These are phyloP conservation scores for Clitocybe nebularis DNA, from an alignment of 1,284 basidiomycete genomes.

Conservation along the genomic window DNA sequence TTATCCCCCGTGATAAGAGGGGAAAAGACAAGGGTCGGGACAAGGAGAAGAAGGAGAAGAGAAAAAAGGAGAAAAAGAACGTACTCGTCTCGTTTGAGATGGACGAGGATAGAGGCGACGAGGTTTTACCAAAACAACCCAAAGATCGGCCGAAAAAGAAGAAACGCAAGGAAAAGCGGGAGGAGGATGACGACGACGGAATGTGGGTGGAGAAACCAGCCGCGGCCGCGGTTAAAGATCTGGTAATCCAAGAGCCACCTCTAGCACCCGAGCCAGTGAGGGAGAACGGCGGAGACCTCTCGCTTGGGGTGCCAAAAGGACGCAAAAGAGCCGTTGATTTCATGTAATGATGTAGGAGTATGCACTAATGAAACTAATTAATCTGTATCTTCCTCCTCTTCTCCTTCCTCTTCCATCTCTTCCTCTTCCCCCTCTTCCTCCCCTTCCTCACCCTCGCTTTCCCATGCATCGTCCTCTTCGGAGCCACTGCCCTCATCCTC, in stretches of 20 bases:
- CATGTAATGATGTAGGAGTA: too few species aligned
- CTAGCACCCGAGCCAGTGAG: not conserved
- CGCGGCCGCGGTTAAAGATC: constrained; percentile 36
- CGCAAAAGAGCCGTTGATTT: constrained; percentile 69
- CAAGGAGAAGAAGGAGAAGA: constrained; percentile 39
- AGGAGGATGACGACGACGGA: constrained; percentile 48
- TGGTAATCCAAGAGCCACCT: constrained; percentile 7
- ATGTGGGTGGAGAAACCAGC: constrained; percentile 63
- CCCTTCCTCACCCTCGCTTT: constrained; percentile 22
- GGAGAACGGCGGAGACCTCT: constrained; percentile 5
- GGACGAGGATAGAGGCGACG: constrained; percentile 54
- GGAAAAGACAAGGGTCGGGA: constrained; percentile 37
- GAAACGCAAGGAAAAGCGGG: constrained; percentile 40
- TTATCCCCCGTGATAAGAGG: constrained; percentile 59
- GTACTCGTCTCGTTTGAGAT: constrained; percentile 67
- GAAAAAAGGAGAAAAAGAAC: constrained; percentile 40
- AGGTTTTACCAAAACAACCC: constrained; percentile 27
- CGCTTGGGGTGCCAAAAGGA: constrained; percentile 29
- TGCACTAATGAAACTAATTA: too few species aligned
- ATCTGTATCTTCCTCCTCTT: constrained; percentile 11
- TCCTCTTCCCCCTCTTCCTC: constrained; percentile 19
- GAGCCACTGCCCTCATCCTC: constrained; percentile 17
- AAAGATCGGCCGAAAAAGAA: constrained; percentile 45
- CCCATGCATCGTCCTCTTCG: constrained; percentile 20
- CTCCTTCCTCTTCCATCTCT: constrained; percentile 19